Evolutionary conservation across 169 alveolate species (phyloP).

Genomic region (Cryptosporidium sp.): DNA sequence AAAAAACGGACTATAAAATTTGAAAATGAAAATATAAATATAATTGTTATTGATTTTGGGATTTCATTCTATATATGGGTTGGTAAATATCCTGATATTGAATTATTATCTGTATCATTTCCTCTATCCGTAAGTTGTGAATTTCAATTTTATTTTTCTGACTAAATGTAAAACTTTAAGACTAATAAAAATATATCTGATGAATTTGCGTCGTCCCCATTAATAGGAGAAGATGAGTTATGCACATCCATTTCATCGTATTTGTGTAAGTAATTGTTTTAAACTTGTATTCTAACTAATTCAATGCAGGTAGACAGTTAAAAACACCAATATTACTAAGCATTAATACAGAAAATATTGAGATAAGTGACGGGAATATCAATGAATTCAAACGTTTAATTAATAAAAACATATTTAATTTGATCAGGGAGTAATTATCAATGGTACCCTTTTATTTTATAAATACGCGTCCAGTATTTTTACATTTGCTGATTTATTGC

Average conservation of each 20-base stretch:
- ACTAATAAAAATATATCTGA: neutral
- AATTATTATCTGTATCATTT: neutral
- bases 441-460: neutral
- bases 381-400: neutral
- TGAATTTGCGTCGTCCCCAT: conserved; percentile 28
- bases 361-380: conserved; percentile 2
- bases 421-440: neutral
- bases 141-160: neutral
- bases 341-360: conserved; percentile 5
- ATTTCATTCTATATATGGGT: conserved; percentile 51
- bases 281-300: neutral
- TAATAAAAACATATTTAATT: conserved; percentile 8
- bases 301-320: neutral
- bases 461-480: neutral
- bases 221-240: conserved; percentile 41
- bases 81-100: conserved; percentile 8
- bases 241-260: conserved; percentile 42
- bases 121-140: conserved; percentile 12
- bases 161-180: neutral
- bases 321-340: conserved; percentile 23
- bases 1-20: conserved; percentile 17
- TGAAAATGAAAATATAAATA: neutral
- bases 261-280: conserved; percentile 32
- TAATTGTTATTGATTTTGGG: conserved; percentile 42
- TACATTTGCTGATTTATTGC: neutral